phyloP scores from a whole-genome alignment of 208 protist species.

The Leishmania mexicana region DNA sequence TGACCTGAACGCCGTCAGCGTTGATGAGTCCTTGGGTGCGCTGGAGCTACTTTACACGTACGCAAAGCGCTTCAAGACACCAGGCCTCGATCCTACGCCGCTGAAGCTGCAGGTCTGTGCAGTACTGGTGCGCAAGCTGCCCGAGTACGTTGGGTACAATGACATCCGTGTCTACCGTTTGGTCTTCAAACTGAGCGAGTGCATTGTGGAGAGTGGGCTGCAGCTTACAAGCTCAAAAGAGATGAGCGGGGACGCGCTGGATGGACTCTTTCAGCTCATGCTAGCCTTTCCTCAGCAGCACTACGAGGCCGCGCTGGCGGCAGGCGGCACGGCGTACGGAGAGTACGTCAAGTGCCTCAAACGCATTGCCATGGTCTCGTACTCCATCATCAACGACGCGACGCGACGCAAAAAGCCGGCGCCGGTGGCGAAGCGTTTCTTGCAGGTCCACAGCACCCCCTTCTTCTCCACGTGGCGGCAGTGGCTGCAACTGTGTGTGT shows the following conservation, averaged over 20 bases:
- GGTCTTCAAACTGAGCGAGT: slow-evolving; percentile 84
- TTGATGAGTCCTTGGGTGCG: slow-evolving; percentile 39
- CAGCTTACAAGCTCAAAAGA: slow-evolving; percentile 44
- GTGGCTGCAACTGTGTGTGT: slow-evolving; percentile 73
- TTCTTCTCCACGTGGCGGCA: slow-evolving; percentile 71
- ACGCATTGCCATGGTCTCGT: slow-evolving; percentile 79
- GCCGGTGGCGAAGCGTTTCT: slow-evolving; percentile 72
- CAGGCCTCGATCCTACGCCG: slow-evolving; percentile 40
- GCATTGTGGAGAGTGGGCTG: slow-evolving; percentile 67
- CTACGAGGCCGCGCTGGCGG: slow-evolving; percentile 45
- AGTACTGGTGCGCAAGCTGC: slow-evolving; percentile 49
- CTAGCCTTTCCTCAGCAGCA: slow-evolving; percentile 60
- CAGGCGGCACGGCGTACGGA: slow-evolving; percentile 55
- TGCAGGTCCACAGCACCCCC: slow-evolving; percentile 34
- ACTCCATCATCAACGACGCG: slow-evolving; percentile 74
- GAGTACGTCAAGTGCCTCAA: slow-evolving; percentile 83
- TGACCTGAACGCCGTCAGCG: slow-evolving; percentile 12
- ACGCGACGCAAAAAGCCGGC: slow-evolving; percentile 71
- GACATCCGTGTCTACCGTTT: slow-evolving; percentile 70
- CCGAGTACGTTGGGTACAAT: slow-evolving; percentile 64
- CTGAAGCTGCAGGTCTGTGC: slow-evolving; percentile 55
- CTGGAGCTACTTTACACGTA: slow-evolving; percentile 81
- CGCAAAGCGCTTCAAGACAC: slow-evolving; percentile 75
- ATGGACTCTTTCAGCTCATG: slow-evolving; percentile 71
- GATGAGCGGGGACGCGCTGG: slow-evolving; percentile 47